Base-by-base conservation (phyloP, 1,139 yeast genomes). In the Candida frijolesensis region DNA sequence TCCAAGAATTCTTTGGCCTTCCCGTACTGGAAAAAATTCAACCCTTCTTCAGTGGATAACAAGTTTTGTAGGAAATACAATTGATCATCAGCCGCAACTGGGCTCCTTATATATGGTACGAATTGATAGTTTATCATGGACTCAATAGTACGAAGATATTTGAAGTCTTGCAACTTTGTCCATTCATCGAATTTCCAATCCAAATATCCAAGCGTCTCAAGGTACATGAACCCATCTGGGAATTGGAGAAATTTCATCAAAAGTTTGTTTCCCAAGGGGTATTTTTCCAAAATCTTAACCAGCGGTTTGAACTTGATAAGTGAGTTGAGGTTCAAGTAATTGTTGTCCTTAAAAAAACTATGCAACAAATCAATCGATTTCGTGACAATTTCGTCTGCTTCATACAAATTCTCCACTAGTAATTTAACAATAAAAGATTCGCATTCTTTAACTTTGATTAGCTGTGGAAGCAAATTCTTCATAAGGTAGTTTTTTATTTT, bases 11-110 rank as follows among this genome's bases (percentile, higher is more conserved):
- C 54, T 25, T 65, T 60, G 19, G 64, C 65, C 40, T 62, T 57
- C 33, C 60, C 64, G 29, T 56, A 58, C 32, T 65, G 64, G 57
- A 75, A 71, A 52, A 64, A 74, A 30, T 59, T 58, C 47, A 89
- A 76, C 0, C 98, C 98, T 54, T 89, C 95, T 53, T 83, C 89
- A 0, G 97, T 89, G 48, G 86, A 80, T 0, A 91, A 85, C 45
- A 92, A 70, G 59, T 86, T 88, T 43, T 90, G 89, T 65, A 89
- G 89, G 60, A 92, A 89, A 62, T 89, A 90, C n/a, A 74, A 44
- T 16, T 30, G 22, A 18, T 47, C 53, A 57, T 49, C 46, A 8
- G 34, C 25, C 12, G 15, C 12, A 11, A 41, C 38, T 3, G 29
- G 35, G 8, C 11, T 15, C 15, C 41, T 27, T 9, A 56, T 38